Evolutionary conservation across 805 yeast species (phyloP).

Genomic region (Candida corydali): DNA sequence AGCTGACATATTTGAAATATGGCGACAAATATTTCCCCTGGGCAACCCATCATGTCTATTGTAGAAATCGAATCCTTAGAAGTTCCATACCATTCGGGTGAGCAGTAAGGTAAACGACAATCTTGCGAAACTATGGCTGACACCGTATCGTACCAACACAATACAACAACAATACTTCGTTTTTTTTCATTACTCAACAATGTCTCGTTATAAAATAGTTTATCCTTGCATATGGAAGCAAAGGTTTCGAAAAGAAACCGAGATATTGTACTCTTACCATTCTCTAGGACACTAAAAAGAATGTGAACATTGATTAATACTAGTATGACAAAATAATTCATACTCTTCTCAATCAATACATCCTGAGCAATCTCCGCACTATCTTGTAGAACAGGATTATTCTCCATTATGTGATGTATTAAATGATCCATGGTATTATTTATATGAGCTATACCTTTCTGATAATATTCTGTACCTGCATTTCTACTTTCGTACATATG

Average conservation of each 20-base stretch:
- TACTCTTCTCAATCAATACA: conserved; percentile 14
- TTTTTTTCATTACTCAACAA: conserved; percentile 46
- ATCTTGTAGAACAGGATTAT: conserved; percentile 3
- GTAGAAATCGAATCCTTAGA: conserved; percentile 42
- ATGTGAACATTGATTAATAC: conserved; percentile 52
- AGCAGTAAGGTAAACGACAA: conserved; percentile 51
- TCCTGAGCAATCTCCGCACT: too few relatives aligned
- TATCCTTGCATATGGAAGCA: conserved; percentile 46
- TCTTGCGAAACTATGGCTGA: conserved; percentile 55
- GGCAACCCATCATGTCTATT: conserved; percentile 55
- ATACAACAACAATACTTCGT: conserved; percentile 45
- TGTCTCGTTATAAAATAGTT: conserved; percentile 30
- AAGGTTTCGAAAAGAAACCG: conserved; percentile 47
- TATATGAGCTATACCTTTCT: conserved; percentile 50
- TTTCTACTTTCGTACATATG: conserved; percentile 50
- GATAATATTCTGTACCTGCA: conserved; percentile 50
- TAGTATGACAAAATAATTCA: conserved; percentile 39
- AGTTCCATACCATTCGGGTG: conserved; percentile 50
- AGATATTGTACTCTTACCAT: conserved; percentile 50
- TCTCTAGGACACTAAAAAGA: conserved; percentile 49
- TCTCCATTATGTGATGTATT: conserved; percentile 34
- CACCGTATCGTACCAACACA: conserved; percentile 59
- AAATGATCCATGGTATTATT: conserved; percentile 54
- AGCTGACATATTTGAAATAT: conserved; percentile 42
- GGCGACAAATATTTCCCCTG: conserved; percentile 51